Percentiles rank a stretch among this genome's conserved stretches.
Conservation (phyloP, 2,329 filamentous ascomycete genomes). For the Bisporella sp. region DNA sequence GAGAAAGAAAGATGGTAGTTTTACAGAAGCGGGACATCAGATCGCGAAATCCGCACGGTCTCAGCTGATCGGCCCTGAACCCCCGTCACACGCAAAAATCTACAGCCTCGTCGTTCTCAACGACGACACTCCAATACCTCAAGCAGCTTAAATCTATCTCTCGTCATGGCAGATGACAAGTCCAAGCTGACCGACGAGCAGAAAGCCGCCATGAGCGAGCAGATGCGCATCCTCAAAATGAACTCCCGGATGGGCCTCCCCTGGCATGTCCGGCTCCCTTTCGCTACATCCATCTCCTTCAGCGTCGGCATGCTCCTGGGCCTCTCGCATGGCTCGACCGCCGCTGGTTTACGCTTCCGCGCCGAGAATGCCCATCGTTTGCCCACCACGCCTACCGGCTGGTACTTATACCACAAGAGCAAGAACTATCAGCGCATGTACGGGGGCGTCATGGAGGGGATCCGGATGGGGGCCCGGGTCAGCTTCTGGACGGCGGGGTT, state of each 20-base stretch:
- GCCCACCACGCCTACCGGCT: constrained; percentile 73
- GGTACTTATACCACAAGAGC: constrained; percentile 98
- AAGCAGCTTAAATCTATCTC: constrained; percentile 3
- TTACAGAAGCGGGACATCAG: background rate
- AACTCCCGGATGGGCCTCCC: constrained; percentile 50
- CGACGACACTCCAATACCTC: background rate
- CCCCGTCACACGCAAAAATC: background rate
- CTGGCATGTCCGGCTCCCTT: constrained; percentile 56
- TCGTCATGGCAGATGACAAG: constrained; percentile 13
- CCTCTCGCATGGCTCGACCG: constrained; percentile 63
- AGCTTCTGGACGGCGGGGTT: constrained; percentile 70
- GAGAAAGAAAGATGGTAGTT: background rate
- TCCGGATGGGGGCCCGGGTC: constrained; percentile 65
- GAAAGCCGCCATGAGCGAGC: constrained; percentile 7
- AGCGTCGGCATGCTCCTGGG: constrained; percentile 65
- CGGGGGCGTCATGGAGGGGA: constrained; percentile 70
- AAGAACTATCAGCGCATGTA: constrained; percentile 88
- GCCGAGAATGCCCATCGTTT: constrained; percentile 95
- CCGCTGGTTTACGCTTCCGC: constrained; percentile 75
- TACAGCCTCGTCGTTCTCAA: constrained; percentile 4
- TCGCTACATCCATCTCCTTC: constrained; percentile 58
- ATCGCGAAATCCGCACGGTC: background rate
- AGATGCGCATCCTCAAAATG: constrained; percentile 7
- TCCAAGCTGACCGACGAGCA: constrained; percentile 1
- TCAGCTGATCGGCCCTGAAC: background rate